phyloP scores from a whole-genome alignment of 176 grass and related monocot species.

The Musa itinerans region DNA sequence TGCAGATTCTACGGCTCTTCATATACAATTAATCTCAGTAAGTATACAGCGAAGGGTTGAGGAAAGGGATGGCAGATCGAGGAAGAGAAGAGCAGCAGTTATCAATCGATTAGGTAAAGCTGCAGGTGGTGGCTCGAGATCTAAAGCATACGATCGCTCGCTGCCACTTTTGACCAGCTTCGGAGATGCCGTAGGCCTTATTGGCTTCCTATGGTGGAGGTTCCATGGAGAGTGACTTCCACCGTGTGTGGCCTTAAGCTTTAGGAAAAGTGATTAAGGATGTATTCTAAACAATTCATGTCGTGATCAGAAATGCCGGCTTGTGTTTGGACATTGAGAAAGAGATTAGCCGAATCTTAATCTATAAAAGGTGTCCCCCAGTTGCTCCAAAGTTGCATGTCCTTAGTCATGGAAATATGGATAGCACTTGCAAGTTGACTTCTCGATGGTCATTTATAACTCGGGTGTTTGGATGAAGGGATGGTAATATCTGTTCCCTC shows the following conservation, averaged over 20 bases:
- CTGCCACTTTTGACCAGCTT: not conserved
- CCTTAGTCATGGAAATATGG: too few species aligned
- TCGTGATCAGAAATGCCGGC: not conserved
- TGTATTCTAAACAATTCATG: not conserved
- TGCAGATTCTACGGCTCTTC: not conserved
- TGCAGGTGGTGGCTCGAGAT: constrained; percentile 3
- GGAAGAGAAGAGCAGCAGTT: not conserved
- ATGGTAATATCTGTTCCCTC: not conserved
- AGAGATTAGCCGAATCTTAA: not conserved
- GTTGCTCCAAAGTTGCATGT: too few species aligned
- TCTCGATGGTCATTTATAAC: too few species aligned
- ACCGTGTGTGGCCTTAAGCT: not conserved
- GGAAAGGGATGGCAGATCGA: not conserved
- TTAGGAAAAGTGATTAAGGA: not conserved
- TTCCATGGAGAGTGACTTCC: not conserved
- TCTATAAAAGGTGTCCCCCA: too few species aligned
- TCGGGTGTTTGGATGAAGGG: too few species aligned
- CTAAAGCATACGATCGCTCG: not conserved
- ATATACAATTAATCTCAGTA: not conserved
- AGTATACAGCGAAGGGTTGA: not conserved
- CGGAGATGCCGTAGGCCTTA: not conserved
- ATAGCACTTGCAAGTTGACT: too few species aligned
- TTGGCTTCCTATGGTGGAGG: constrained; percentile 1
- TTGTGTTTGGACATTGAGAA: not conserved
- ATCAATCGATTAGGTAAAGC: not conserved